Conservation (phyloP, 2,329 filamentous ascomycete species). For the Botrytis paeoniae region DNA sequence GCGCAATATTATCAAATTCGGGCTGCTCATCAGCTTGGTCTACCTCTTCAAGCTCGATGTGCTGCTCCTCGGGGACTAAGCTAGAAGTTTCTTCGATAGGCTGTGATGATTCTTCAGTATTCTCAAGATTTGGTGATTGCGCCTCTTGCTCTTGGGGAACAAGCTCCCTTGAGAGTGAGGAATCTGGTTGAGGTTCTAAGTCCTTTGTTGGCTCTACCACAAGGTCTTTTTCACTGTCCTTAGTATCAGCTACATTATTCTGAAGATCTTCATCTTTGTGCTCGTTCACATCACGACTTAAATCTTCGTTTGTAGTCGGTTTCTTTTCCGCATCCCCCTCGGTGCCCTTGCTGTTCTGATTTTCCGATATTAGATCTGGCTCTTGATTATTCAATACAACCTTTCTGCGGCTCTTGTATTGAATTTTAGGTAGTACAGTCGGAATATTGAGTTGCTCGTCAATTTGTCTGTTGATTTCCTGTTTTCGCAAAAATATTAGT, state of each 20-base stretch:
- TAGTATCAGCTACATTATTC: background rate
- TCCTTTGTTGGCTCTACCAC: background rate
- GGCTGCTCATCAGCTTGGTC: background rate
- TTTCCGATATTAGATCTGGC: background rate
- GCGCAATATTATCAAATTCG: background rate
- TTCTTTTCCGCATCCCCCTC: background rate
- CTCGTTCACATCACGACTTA: background rate
- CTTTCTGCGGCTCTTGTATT: constrained; percentile 29
- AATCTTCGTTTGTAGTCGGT: background rate
- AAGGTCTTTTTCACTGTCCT: background rate
- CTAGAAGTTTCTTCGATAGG: background rate
- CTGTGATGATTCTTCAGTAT: background rate
- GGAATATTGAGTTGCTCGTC: constrained; percentile 31
- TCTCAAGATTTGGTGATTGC: background rate
- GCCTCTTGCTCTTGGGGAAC: background rate
- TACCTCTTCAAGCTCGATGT: background rate
- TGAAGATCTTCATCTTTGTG: background rate
- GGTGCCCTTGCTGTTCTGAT: background rate
- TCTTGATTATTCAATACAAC: constrained; percentile 9
- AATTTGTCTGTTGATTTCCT: constrained; percentile 35
- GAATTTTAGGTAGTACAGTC: constrained; percentile 30
- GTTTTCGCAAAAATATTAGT: background rate
- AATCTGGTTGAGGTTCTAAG: background rate
- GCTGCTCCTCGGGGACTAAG: background rate
- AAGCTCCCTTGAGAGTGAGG: background rate